Evolutionary conservation across 306 rosid genomes (phyloP).

Genomic region (Cicer bijugum): DNA sequence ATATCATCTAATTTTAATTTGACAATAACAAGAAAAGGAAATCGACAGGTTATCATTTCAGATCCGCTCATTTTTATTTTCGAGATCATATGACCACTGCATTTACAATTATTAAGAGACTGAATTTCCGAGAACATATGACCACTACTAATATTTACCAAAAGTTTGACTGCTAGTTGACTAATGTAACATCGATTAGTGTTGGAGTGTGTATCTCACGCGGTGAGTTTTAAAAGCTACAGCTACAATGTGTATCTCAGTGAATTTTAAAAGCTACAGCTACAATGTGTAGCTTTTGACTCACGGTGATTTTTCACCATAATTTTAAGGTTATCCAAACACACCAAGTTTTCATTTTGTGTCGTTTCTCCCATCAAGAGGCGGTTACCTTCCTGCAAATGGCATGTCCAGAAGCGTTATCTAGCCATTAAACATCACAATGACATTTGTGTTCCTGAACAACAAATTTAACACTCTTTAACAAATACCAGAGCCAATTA

Average conservation of each 20-base stretch:
- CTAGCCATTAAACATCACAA: constrained; percentile 40
- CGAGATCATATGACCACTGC: neutral
- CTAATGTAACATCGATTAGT: neutral
- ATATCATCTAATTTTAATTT: too few relatives aligned
- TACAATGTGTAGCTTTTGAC: too few relatives aligned
- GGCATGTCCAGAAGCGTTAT: constrained; percentile 39
- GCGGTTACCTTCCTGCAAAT: constrained; percentile 54
- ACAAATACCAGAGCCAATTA: constrained; percentile 51
- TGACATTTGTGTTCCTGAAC: constrained; percentile 48
- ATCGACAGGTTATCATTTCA: constrained; percentile 19
- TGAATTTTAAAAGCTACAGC: too few relatives aligned
- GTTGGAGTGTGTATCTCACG: too few relatives aligned
- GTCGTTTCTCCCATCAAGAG: constrained; percentile 35
- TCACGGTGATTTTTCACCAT: too few relatives aligned
- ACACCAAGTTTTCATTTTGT: constrained; percentile 31
- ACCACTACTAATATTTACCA: constrained; percentile 11
- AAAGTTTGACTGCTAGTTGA: constrained; percentile 20
- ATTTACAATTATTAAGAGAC: constrained; percentile 13
- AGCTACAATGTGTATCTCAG: too few relatives aligned
- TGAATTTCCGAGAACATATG: constrained; percentile 7
- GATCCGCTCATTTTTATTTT: constrained; percentile 28
- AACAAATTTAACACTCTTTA: constrained; percentile 48
- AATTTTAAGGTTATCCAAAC: too few relatives aligned
- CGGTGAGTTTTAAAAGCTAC: too few relatives aligned
- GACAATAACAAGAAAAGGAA: neutral